Conservation (phyloP, 257 asterid genomes). For the Lantana camara region DNA sequence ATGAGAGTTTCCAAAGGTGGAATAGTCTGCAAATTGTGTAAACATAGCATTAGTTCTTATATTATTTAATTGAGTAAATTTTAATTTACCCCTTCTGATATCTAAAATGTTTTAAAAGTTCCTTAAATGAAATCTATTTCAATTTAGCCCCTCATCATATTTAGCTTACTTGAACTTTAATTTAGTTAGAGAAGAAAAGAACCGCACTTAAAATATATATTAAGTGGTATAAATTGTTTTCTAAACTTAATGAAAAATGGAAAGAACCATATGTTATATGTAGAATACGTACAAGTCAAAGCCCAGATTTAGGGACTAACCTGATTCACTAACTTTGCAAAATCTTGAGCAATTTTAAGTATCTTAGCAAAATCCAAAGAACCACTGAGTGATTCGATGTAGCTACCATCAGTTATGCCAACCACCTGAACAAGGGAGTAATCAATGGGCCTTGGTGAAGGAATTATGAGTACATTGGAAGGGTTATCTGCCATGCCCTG, state of each 20-base stretch:
- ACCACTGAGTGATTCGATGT: constrained; percentile 66
- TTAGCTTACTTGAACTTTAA: too few relatives aligned
- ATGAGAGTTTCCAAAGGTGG: constrained; percentile 21
- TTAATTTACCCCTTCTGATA: too few relatives aligned
- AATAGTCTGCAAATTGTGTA: constrained; percentile 33
- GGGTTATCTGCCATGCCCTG: constrained; percentile 86
- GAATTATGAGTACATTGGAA: constrained; percentile 59
- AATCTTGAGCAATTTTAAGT: constrained; percentile 29
- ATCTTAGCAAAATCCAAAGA: constrained; percentile 41
- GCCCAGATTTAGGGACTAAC: constrained; percentile 30
- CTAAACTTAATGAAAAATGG: neutral
- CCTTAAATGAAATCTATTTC: too few relatives aligned
- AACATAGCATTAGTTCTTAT: too few relatives aligned
- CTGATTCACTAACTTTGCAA: constrained; percentile 42
- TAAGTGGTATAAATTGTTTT: too few relatives aligned
- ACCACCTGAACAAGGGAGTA: constrained; percentile 57
- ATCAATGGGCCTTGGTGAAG: constrained; percentile 55
- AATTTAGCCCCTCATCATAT: too few relatives aligned
- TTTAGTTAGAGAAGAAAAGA: too few relatives aligned
- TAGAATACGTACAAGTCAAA: neutral
- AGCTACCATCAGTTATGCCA: constrained; percentile 64
- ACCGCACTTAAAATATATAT: too few relatives aligned
- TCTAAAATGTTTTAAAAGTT: too few relatives aligned
- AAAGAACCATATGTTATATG: too few relatives aligned
- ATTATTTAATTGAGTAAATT: too few relatives aligned